Conservation (phyloP, 2,329 filamentous ascomycete species). For the Talaromyces piceae region DNA sequence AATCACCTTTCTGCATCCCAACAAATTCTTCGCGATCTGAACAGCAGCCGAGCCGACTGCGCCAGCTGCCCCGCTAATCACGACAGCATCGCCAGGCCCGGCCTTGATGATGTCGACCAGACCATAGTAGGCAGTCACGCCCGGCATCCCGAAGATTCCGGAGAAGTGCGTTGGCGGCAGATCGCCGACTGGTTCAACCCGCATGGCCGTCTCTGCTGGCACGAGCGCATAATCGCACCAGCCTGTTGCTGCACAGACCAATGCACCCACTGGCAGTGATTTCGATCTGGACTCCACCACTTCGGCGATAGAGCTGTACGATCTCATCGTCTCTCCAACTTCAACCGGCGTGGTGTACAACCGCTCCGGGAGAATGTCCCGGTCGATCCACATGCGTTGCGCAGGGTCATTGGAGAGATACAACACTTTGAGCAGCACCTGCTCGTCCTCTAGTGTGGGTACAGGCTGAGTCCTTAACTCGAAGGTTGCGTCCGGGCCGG, state of each 20-base stretch:
- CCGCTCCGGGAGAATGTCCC: slow-evolving; percentile 32
- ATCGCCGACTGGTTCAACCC: slow-evolving; percentile 24
- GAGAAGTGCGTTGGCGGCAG: slow-evolving; percentile 39
- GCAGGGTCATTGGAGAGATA: slow-evolving; percentile 49
- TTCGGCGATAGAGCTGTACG: slow-evolving; percentile 25
- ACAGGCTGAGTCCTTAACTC: slow-evolving; percentile 17
- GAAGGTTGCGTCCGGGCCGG: background rate
- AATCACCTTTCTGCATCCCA: slow-evolving; percentile 34
- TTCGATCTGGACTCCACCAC: slow-evolving; percentile 30
- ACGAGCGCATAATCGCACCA: slow-evolving; percentile 40
- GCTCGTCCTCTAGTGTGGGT: slow-evolving; percentile 27
- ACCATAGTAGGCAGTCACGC: slow-evolving; percentile 42
- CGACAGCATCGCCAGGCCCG: slow-evolving; percentile 35
- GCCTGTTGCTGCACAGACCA: slow-evolving; percentile 24
- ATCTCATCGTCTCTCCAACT: slow-evolving; percentile 32
- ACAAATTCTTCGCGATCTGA: slow-evolving; percentile 46
- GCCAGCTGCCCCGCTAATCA: slow-evolving; percentile 43
- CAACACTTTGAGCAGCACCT: slow-evolving; percentile 41
- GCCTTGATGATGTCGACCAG: slow-evolving; percentile 33
- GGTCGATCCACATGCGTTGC: slow-evolving; percentile 45
- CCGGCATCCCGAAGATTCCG: slow-evolving; percentile 32
- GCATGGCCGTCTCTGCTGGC: slow-evolving; percentile 24
- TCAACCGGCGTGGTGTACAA: slow-evolving; percentile 42
- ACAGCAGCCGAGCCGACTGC: slow-evolving; percentile 44
- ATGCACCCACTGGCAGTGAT: slow-evolving; percentile 26